Base-by-base conservation (phyloP, 306 rosid species). In the Carpinus viminea region DNA sequence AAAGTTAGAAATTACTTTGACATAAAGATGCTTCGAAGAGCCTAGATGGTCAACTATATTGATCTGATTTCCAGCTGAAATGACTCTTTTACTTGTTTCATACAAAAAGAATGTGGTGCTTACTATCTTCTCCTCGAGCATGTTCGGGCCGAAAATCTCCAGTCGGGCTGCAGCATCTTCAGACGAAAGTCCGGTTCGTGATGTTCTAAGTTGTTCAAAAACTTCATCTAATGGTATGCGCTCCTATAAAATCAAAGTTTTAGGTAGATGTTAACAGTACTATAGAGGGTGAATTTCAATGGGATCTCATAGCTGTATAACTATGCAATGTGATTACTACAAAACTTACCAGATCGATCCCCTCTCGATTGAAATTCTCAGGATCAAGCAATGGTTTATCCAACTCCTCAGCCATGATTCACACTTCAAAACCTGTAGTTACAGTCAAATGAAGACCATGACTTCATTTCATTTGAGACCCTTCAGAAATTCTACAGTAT, bases 91-190 rank as follows among this genome's bases (percentile, higher is more conserved):
- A 47, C 62, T 64, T 24, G 68, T 15, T 74, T 56, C 59, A 72
- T 54, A 78, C 11, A 53, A 55, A 3, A 24, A 48, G 41, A 78
- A 75, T 46, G 2, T 17, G 0, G 45, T 65, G 69, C 90, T 81
- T 80, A 93, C 97, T 74, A 91, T 87, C 79, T 83, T 90, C 89
- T 93, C 97, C 84, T 91, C 91, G 45, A 93, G 97, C 84, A 61
- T 88, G 83, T 93, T 93, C 59, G 79, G 89, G 43, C 97, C 97
- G 81, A 93, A 93, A 78, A 93, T 91, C 36, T 16, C 28, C 74
- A 85, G 70, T 57, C 97, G 87, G 70, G 86, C 91, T 81, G 88
- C 92, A 64, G 92, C 97, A 81, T 93, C 97, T 8, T 85, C 92
- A 3, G 92, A 84, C 6, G 97, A 85, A 81, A 93, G 97, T 79